Evolutionary conservation across 345 rosid species (phyloP).

Genomic region (Raphanus raphanistrum): DNA sequence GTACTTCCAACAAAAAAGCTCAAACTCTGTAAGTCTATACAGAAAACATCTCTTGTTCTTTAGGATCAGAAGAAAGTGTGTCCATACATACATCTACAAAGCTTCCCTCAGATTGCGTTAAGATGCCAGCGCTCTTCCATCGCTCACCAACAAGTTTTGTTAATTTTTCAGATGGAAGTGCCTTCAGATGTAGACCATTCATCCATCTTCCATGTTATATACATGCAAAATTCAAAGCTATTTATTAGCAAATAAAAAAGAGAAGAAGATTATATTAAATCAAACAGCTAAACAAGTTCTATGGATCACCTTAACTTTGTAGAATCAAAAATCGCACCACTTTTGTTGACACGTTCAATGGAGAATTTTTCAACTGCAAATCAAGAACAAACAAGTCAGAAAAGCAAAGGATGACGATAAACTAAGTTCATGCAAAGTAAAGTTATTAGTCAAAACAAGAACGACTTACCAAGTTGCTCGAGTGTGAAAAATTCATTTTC

Average conservation of each 20-base stretch:
- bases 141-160: constrained; percentile 70
- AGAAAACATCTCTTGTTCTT: neutral
- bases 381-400: constrained; percentile 31
- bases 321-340: constrained; percentile 85
- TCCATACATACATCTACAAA: constrained; percentile 55
- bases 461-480: constrained; percentile 68
- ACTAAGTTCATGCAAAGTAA: neutral
- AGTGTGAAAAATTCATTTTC: constrained; percentile 92
- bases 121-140: constrained; percentile 74
- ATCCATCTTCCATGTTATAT: constrained; percentile 70
- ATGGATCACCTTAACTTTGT: constrained; percentile 68
- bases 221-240: constrained; percentile 2
- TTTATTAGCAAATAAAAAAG: constrained; percentile 15
- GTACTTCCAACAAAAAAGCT: constrained; percentile 37
- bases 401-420: constrained; percentile 1
- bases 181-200: constrained; percentile 89
- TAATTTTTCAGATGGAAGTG: constrained; percentile 63
- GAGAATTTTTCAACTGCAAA: constrained; percentile 80
- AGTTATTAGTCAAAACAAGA: neutral
- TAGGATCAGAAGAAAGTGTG: neutral
- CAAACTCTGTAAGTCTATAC: constrained; percentile 13
- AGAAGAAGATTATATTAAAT: neutral
- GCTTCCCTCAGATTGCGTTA: constrained; percentile 58
- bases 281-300: constrained; percentile 21
- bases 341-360: constrained; percentile 80